phyloP scores from a whole-genome alignment of 345 rosid genomes.

The Rhodamnia argentea region DNA sequence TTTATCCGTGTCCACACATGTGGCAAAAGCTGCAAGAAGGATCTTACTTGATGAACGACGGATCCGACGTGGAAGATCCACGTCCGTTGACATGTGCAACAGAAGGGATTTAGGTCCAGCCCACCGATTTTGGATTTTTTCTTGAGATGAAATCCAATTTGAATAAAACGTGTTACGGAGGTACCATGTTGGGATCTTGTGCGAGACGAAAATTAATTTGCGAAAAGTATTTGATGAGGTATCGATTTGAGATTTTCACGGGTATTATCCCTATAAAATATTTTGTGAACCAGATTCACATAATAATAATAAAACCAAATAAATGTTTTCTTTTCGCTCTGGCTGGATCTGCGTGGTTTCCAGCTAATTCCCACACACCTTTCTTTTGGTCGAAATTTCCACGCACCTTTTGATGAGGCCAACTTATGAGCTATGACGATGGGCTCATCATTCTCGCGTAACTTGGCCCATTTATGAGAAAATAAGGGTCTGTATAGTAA shows the following conservation, averaged over 20 bases:
- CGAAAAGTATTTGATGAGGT: neutral
- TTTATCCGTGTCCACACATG: rapidly evolving
- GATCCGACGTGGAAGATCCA: rapidly evolving
- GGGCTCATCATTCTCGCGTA: neutral
- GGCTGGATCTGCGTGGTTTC: constrained; percentile 9
- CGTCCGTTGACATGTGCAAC: rapidly evolving
- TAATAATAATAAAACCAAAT: neutral
- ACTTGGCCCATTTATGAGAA: neutral
- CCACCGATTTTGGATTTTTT: rapidly evolving
- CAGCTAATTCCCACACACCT: neutral
- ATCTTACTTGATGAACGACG: neutral
- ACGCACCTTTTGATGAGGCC: neutral
- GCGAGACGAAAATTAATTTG: rapidly evolving
- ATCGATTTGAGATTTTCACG: neutral
- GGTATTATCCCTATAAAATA: neutral
- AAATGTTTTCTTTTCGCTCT: neutral
- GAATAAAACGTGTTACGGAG: rapidly evolving
- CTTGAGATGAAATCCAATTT: rapidly evolving
- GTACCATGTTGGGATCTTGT: rapidly evolving
- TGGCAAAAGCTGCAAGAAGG: neutral
- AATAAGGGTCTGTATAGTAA: no score
- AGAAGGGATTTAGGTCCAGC: rapidly evolving
- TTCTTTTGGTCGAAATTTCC: no score
- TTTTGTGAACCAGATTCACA: neutral
- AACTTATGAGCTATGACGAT: neutral